These are phyloP conservation scores for Trichoderma sp. DNA, from an alignment of 2,329 filamentous ascomycete species.

Conservation along the genomic window DNA sequence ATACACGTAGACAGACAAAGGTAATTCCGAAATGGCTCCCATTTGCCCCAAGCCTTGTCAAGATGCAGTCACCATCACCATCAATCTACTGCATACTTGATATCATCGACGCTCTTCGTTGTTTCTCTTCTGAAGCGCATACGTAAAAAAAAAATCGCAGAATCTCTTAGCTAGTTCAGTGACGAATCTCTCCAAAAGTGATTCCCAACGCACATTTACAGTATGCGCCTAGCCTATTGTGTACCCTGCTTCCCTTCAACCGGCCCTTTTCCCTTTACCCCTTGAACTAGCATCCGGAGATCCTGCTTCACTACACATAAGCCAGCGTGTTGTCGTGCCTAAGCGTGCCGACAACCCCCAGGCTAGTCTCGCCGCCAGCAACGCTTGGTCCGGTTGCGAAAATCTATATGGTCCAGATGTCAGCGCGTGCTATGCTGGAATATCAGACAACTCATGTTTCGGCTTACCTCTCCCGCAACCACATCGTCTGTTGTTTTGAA, in stretches of 20 bases:
- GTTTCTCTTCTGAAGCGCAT: background rate
- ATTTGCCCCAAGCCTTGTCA: background rate
- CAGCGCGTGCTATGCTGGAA: background rate
- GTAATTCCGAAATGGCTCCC: background rate
- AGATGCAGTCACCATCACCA: background rate
- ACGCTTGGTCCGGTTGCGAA: slow-evolving; percentile 71
- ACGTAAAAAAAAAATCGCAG: background rate
- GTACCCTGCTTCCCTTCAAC: background rate
- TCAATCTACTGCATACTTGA: background rate
- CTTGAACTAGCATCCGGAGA: background rate
- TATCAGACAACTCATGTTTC: background rate
- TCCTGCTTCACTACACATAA: slow-evolving; percentile 32
- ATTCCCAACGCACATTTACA: background rate
- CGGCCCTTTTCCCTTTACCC: background rate
- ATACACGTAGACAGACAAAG: background rate
- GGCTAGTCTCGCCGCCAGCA: slow-evolving; percentile 59
- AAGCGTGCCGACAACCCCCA: slow-evolving; percentile 64
- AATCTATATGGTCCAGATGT: slow-evolving; percentile 48
- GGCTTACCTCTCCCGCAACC: slow-evolving; percentile 61
- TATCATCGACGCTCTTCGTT: background rate
- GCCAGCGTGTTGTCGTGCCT: slow-evolving; percentile 71
- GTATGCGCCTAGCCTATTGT: background rate
- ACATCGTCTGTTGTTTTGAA: slow-evolving; percentile 62
- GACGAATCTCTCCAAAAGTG: background rate
- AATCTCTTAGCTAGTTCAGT: background rate